A percentile compares a stretch with the other conserved stretches of the same genome.
These are phyloP conservation scores for Leptographium radiaticola DNA, from an alignment of 2,329 filamentous ascomycete species.

Conservation along the genomic window DNA sequence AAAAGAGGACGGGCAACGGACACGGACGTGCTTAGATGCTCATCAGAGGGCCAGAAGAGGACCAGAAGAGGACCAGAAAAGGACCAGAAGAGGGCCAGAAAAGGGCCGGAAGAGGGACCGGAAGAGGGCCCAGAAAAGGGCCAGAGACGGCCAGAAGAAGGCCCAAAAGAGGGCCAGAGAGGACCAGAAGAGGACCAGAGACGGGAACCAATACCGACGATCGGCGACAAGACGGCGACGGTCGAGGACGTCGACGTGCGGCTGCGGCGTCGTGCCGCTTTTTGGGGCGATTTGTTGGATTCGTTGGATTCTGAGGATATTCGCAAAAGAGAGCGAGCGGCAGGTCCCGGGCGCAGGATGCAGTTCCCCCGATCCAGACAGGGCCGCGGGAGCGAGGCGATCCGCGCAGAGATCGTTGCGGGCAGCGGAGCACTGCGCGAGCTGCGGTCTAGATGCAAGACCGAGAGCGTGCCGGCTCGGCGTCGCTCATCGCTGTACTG, in stretches of 20 bases:
- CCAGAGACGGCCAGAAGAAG: neutral
- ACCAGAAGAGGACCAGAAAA: neutral
- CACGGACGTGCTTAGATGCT: too few species aligned
- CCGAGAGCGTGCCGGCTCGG: constrained; percentile 1
- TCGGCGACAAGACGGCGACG: too few species aligned
- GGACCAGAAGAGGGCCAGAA: neutral
- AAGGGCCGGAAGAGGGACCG: neutral
- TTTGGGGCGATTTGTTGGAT: neutral
- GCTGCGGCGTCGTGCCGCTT: too few species aligned
- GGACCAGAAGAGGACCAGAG: neutral
- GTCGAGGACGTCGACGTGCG: too few species aligned
- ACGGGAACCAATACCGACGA: neutral
- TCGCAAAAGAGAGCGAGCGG: constrained; percentile 5
- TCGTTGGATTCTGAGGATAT: constrained; percentile 6
- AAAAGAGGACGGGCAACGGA: too few species aligned
- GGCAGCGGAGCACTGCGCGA: neutral
- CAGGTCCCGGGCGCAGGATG: neutral
- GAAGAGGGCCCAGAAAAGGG: neutral
- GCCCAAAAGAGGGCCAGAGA: too few species aligned
- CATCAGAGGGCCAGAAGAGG: neutral
- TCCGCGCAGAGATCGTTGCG: neutral
- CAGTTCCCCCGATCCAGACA: neutral
- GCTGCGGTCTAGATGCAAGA: neutral
- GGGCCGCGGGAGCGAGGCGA: too few species aligned
- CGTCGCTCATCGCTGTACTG: constrained; percentile 5